Evolutionary conservation across 352 stramenopile species (phyloP).

Genomic region (Globisporangium acanthophoron): DNA sequence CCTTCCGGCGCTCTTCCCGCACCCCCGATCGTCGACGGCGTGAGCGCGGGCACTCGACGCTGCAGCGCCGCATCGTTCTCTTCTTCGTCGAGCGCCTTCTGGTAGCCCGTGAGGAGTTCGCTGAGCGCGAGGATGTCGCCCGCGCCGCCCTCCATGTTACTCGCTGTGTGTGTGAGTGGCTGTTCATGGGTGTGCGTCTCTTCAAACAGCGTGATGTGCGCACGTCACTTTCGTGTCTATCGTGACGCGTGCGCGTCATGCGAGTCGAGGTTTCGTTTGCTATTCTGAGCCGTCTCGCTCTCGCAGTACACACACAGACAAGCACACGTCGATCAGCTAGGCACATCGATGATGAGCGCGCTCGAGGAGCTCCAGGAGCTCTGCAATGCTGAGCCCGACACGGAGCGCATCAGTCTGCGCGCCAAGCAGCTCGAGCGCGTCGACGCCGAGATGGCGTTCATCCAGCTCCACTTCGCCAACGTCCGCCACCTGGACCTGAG

Average conservation of each 20-base stretch:
- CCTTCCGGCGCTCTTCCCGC: constrained; percentile 25
- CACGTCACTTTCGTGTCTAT: too few species aligned
- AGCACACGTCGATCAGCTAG: neutral
- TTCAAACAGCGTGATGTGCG: too few species aligned
- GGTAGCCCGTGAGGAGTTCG: constrained; percentile 19
- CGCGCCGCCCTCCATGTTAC: constrained; percentile 12
- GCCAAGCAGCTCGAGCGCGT: constrained; percentile 24
- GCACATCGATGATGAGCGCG: constrained; percentile 17
- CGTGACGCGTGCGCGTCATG: too few species aligned
- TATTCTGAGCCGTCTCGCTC: too few species aligned
- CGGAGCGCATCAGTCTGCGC: constrained; percentile 42
- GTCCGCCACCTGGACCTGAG: constrained; percentile 56
- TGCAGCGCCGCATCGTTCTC: constrained; percentile 8
- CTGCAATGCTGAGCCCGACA: constrained; percentile 20
- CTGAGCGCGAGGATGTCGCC: constrained; percentile 31
- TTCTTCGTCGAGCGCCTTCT: constrained; percentile 13
- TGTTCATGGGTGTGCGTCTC: too few species aligned
- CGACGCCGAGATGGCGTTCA: constrained; percentile 30
- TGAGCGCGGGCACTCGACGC: constrained; percentile 13
- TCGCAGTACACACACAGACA: too few species aligned
- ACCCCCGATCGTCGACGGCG: constrained; percentile 25
- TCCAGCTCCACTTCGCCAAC: constrained; percentile 34
- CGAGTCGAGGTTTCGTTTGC: too few species aligned
- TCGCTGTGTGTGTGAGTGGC: too few species aligned
- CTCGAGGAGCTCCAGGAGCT: constrained; percentile 52